Percentiles rank a stretch among this genome's conserved stretches.
Conservation (phyloP, 176 grass and related monocot genomes). For the Neostapfia colusana region DNA sequence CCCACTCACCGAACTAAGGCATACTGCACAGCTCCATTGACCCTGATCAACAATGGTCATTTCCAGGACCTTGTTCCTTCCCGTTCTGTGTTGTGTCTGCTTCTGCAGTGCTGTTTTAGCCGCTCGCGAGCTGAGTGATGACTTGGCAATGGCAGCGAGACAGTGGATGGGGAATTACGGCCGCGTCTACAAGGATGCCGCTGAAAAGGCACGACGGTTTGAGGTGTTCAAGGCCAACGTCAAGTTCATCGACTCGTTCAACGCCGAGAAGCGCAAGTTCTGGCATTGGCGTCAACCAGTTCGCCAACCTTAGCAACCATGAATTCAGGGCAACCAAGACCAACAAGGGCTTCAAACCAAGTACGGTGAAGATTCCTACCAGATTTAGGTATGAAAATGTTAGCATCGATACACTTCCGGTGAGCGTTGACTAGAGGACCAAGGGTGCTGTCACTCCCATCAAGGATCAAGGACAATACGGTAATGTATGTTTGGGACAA, state of each 20-base stretch:
- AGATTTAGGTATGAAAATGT: conserved; percentile 24
- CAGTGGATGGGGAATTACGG: neutral
- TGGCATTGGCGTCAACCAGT: no score
- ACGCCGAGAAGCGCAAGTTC: neutral
- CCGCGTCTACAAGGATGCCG: neutral
- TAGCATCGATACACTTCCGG: neutral
- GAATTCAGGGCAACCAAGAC: no score
- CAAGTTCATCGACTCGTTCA: conserved; percentile 9
- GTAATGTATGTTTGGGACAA: no score
- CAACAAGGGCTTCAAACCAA: no score
- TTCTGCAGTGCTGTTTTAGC: neutral
- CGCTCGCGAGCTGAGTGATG: neutral
- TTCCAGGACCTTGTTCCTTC: neutral
- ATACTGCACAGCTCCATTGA: no score
- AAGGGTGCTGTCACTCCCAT: conserved; percentile 15
- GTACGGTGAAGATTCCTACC: neutral
- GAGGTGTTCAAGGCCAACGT: conserved; percentile 24
- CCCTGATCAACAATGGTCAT: conserved; percentile 2
- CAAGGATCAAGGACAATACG: conserved; percentile 20
- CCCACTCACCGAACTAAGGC: no score
- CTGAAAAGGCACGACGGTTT: neutral
- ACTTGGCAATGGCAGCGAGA: neutral
- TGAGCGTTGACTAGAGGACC: neutral
- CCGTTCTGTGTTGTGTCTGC: neutral
- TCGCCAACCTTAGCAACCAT: no score